Percentiles rank a stretch among this genome's conserved stretches.
phyloP scores from a whole-genome alignment of 1,284 basidiomycete species.

The Mycena sp. region DNA sequence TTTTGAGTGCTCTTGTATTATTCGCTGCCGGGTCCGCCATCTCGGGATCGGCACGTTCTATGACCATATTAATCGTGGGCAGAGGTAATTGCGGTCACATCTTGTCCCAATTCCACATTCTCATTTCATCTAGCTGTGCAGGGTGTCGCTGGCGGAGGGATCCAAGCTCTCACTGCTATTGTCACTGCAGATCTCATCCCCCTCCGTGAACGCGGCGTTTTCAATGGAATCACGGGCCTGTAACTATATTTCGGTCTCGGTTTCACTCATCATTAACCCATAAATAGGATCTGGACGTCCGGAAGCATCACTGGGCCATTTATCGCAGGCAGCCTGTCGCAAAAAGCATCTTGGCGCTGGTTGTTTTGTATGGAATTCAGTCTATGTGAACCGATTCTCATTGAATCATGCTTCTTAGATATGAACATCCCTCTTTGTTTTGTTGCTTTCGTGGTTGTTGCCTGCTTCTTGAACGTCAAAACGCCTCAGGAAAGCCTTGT shows the following conservation, averaged over 20 bases:
- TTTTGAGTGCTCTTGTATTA: constrained; percentile 43
- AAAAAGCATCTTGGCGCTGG: constrained; percentile 39
- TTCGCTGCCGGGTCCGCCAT: constrained; percentile 52
- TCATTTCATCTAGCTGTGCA: constrained; percentile 46
- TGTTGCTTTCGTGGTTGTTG: constrained; percentile 29
- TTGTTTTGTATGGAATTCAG: constrained; percentile 34
- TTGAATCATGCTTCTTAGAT: constrained; percentile 25
- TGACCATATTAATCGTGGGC: constrained; percentile 53
- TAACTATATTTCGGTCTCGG: constrained; percentile 27
- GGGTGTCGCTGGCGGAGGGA: constrained; percentile 56
- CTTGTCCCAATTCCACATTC: background rate
- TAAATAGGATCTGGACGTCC: constrained; percentile 15
- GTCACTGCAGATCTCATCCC: constrained; percentile 54
- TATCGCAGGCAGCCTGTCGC: constrained; percentile 29
- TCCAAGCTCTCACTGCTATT: constrained; percentile 49
- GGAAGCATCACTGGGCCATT: constrained; percentile 27
- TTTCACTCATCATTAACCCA: background rate
- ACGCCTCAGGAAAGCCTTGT: constrained; percentile 38
- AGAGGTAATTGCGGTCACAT: constrained; percentile 33
- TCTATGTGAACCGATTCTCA: background rate
- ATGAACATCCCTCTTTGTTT: constrained; percentile 40
- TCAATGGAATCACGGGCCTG: constrained; percentile 43
- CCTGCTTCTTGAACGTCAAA: constrained; percentile 35
- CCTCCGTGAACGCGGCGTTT: constrained; percentile 49
- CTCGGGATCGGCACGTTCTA: constrained; percentile 50